Conservation (phyloP, 768 basidiomycete genomes). For the Russula foetens region DNA sequence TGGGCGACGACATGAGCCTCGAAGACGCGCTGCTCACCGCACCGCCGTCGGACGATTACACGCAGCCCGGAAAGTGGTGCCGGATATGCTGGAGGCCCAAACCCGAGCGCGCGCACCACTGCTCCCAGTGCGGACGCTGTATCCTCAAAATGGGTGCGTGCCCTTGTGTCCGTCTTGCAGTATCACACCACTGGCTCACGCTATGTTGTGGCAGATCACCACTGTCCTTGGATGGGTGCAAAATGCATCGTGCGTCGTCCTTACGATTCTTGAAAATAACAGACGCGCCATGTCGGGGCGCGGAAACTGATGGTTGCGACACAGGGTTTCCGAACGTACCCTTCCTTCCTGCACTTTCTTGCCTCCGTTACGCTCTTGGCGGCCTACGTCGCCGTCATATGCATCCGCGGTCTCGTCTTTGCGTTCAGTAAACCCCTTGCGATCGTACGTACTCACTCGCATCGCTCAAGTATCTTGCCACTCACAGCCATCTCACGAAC, state of each 20-base stretch:
- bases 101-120: constrained; percentile 77
- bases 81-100: constrained; percentile 73
- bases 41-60: constrained; percentile 35
- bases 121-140: constrained; percentile 64
- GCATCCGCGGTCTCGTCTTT: constrained; percentile 46
- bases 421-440: constrained; percentile 54
- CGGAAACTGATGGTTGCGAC: not conserved
- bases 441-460: constrained; percentile 43
- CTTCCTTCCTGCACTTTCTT: constrained; percentile 76
- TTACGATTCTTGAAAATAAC: not conserved
- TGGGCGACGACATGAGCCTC: constrained; percentile 35
- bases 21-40: constrained; percentile 52
- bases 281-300: no score
- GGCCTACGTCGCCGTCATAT: constrained; percentile 48
- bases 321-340: constrained; percentile 78
- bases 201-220: constrained; percentile 52
- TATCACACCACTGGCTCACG: not conserved
- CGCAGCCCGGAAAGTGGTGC: constrained; percentile 60
- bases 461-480: not conserved
- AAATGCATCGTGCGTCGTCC: constrained; percentile 58
- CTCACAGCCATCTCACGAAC: not conserved
- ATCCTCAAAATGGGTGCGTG: constrained; percentile 77
- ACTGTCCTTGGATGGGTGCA: constrained; percentile 76
- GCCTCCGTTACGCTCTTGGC: constrained; percentile 54
- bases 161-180: not conserved